Base-by-base conservation (phyloP, 2,329 filamentous ascomycete species). In the Fusarium algeriense region DNA sequence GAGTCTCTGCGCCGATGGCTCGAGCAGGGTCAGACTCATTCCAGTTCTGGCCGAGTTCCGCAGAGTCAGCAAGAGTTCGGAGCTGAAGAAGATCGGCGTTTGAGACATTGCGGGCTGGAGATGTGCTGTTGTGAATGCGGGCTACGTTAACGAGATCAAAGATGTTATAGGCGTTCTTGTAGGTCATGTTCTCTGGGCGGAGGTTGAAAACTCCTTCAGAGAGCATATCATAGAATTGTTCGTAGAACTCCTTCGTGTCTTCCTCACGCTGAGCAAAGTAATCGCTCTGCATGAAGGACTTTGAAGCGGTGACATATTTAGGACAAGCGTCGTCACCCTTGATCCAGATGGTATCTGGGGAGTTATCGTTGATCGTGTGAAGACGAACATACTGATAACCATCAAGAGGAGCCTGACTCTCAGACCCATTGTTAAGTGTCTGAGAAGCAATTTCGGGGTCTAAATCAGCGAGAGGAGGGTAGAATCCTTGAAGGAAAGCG, bases 141-240 rank as follows among this genome's bases (percentile, higher is more conserved):
- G 80, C 80, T 10, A 80, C 78, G 48, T 81, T 81, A 53, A 80
- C 67, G 19, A 81, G 75, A 41, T 81, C 79, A n/a, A 79, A 81
- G 46, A 81, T 79, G 53, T 79, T 75, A 63, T 80, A 81, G 23
- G 80, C 80, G 38, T 81, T 79, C 43, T 63, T 72, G 68, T 80
- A 81, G 2, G 76, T 79, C 74, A 81, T 76, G 66, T 80, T 75
- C 48, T 77, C 75, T 0, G 74, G 71, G 54, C 68, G 67, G 44
- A 77, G 62, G 69, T 81, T 77, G 62, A 79, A 80, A 3, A 81
- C 80, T 6, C 71, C 75, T 0, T 75, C 71, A 1, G 68, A 70
- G 11, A 81, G 72, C 4, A 74, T 60, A 14, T 78, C 73, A 48
- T 78, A 78, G 53, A 81, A 76, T 48, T 72, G 64, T 20, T 69